phyloP scores from a whole-genome alignment of 2,329 filamentous ascomycete species.

The Verticillium nubilum region DNA sequence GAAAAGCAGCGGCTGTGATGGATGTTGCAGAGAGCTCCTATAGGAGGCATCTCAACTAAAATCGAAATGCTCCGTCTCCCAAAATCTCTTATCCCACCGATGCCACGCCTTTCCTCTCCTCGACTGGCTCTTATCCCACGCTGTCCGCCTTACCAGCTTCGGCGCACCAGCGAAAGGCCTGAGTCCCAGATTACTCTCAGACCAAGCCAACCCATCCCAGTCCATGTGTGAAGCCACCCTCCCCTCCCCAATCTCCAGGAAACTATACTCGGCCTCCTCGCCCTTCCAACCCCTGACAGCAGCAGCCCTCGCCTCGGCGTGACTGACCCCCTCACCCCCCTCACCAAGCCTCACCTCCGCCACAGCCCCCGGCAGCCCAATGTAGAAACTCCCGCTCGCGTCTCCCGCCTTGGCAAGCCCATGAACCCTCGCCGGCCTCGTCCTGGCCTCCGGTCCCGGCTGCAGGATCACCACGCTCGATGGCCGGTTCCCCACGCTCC shows the following conservation, averaged over 20 bases:
- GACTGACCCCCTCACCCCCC: neutral
- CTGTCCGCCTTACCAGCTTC: neutral
- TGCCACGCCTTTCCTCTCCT: neutral
- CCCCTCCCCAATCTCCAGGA: slow-evolving; percentile 5
- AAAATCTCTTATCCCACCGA: slow-evolving; percentile 1
- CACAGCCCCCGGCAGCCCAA: slow-evolving; percentile 41
- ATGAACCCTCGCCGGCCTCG: slow-evolving; percentile 30
- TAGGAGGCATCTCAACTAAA: too few relatives aligned
- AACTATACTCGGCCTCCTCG: slow-evolving; percentile 9
- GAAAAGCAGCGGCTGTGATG: too few relatives aligned
- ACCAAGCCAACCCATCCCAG: neutral
- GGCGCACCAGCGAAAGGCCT: neutral
- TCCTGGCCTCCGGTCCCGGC: slow-evolving; percentile 20
- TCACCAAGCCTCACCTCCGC: slow-evolving; percentile 29
- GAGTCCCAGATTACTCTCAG: neutral
- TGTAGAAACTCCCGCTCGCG: slow-evolving; percentile 41
- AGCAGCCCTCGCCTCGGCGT: slow-evolving; percentile 3
- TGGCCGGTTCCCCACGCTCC: slow-evolving; percentile 38
- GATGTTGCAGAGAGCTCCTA: too few relatives aligned
- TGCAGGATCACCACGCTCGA: slow-evolving; percentile 41
- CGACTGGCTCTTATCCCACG: neutral
- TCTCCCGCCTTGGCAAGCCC: slow-evolving; percentile 42
- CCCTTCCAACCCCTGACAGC: slow-evolving; percentile 7
- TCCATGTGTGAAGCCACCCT: neutral
- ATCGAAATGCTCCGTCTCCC: neutral